phyloP scores from a whole-genome alignment of 768 basidiomycete genomes.

The Lactarius tabidus region DNA sequence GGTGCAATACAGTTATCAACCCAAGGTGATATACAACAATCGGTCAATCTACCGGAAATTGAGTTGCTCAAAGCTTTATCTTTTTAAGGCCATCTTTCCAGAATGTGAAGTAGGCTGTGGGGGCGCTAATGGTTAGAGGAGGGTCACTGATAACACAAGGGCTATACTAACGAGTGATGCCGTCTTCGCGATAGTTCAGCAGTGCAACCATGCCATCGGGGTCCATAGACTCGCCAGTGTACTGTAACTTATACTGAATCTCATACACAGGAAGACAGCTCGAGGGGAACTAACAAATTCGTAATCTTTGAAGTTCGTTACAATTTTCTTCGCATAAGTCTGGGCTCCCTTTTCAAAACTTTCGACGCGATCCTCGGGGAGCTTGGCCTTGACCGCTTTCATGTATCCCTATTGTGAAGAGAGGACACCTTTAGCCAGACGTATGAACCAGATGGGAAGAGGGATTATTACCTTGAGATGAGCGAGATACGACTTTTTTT shows the following conservation, averaged over 20 bases:
- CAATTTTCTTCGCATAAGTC: constrained; percentile 80
- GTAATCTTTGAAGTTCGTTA: constrained; percentile 87
- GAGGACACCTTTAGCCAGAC: constrained; percentile 3
- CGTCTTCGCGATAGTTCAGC: constrained; percentile 91
- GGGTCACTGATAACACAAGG: background rate
- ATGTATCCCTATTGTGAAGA: constrained; percentile 68
- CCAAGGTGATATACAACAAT: constrained; percentile 17
- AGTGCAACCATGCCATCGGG: constrained; percentile 92
- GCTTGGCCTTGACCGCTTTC: constrained; percentile 77
- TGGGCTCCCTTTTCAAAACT: constrained; percentile 81
- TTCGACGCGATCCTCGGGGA: constrained; percentile 56
- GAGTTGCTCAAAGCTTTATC: constrained; percentile 53
- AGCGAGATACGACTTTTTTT: constrained; percentile 82
- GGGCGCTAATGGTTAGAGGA: constrained; percentile 16
- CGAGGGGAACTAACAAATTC: constrained; percentile 68
- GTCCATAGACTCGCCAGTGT: constrained; percentile 70
- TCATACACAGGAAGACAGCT: constrained; percentile 7
- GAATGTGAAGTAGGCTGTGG: constrained; percentile 82
- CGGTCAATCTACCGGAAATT: constrained; percentile 18
- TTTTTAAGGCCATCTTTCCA: constrained; percentile 94
- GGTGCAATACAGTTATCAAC: background rate
- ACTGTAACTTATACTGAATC: constrained; percentile 39
- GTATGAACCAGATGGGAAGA: constrained; percentile 5
- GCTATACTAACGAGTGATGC: constrained; percentile 64
- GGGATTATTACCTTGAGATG: constrained; percentile 68